Conservation (phyloP, 176 grass and related monocot genomes). For the Aegilops tauschii region DNA sequence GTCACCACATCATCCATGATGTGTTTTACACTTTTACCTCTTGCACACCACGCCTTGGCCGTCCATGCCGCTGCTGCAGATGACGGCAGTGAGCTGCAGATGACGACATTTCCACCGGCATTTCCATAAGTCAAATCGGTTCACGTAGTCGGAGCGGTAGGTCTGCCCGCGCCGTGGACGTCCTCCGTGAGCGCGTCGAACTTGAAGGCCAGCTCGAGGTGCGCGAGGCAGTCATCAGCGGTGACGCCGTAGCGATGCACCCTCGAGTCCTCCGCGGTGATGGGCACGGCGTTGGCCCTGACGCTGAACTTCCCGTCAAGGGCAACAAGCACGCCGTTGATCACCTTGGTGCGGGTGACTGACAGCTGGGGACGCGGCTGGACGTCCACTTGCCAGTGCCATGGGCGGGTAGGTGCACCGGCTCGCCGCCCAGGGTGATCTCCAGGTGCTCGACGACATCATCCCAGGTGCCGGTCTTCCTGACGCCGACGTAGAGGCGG, state of each 20-base stretch:
- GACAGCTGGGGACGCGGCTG: conserved; percentile 9
- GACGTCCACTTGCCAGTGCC: neutral
- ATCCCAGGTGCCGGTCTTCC: conserved; percentile 40
- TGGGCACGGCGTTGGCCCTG: conserved; percentile 44
- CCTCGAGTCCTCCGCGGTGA: conserved; percentile 55
- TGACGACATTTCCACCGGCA: too few relatives aligned
- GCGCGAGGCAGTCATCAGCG: conserved; percentile 39
- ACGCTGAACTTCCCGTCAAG: conserved; percentile 36
- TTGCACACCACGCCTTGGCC: neutral
- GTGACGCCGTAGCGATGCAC: conserved; percentile 44
- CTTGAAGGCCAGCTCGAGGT: conserved; percentile 57
- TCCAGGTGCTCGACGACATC: conserved; percentile 44
- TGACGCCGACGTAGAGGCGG: conserved; percentile 39
- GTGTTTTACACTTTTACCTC: too few relatives aligned
- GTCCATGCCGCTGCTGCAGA: neutral
- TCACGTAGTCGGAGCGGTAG: neutral
- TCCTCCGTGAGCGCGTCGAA: conserved; percentile 15
- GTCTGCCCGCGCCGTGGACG: neutral
- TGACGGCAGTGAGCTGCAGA: neutral
- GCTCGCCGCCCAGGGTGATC: conserved; percentile 30
- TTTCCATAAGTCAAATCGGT: too few relatives aligned
- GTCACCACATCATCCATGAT: too few relatives aligned
- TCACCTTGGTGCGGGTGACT: conserved; percentile 33
- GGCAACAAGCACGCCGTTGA: conserved; percentile 36
- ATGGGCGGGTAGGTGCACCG: neutral